These are phyloP conservation scores for Chrysanthemum makinoi DNA, from an alignment of 129 eudicot species.

Conservation along the genomic window DNA sequence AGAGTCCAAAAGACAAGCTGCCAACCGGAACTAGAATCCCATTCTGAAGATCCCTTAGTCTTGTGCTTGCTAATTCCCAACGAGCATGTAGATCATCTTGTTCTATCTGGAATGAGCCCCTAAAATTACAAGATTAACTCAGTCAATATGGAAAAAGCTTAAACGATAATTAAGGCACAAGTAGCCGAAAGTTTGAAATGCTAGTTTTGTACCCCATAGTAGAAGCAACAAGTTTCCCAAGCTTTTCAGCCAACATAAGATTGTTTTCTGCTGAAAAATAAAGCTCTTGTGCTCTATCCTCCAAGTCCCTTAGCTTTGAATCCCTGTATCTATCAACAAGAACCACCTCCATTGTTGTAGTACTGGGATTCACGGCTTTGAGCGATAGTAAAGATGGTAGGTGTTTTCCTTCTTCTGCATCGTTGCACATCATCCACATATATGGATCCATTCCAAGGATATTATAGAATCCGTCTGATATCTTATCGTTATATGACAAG, in stretches of 20 bases:
- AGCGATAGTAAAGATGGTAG: slow-evolving; percentile 67
- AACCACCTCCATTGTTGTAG: slow-evolving; percentile 81
- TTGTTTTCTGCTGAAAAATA: slow-evolving; percentile 65
- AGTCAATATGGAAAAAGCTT: not conserved
- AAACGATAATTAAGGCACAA: not conserved
- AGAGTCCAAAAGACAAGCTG: slow-evolving; percentile 79
- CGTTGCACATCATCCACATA: slow-evolving; percentile 78
- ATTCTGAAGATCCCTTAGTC: slow-evolving; percentile 58
- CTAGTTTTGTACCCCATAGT: slow-evolving; percentile 61
- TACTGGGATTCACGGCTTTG: slow-evolving; percentile 55
- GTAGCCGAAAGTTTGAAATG: not conserved
- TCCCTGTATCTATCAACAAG: slow-evolving; percentile 79
- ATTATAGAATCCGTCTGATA: slow-evolving; percentile 90
- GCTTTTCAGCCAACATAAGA: slow-evolving; percentile 59
- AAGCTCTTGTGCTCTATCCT: slow-evolving; percentile 78
- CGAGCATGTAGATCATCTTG: slow-evolving; percentile 68
- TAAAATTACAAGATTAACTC: slow-evolving; percentile 17
- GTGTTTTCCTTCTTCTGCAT: slow-evolving; percentile 54
- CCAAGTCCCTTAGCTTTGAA: slow-evolving; percentile 69
- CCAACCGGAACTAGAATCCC: slow-evolving; percentile 84
- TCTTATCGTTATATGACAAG: slow-evolving; percentile 77
- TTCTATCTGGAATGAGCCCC: slow-evolving; percentile 86
- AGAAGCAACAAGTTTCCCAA: slow-evolving; percentile 80
- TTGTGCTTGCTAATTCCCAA: slow-evolving; percentile 67
- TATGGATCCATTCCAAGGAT: slow-evolving; percentile 92